phyloP scores from a whole-genome alignment of 345 rosid species.

The Eucalyptus polybractea region DNA sequence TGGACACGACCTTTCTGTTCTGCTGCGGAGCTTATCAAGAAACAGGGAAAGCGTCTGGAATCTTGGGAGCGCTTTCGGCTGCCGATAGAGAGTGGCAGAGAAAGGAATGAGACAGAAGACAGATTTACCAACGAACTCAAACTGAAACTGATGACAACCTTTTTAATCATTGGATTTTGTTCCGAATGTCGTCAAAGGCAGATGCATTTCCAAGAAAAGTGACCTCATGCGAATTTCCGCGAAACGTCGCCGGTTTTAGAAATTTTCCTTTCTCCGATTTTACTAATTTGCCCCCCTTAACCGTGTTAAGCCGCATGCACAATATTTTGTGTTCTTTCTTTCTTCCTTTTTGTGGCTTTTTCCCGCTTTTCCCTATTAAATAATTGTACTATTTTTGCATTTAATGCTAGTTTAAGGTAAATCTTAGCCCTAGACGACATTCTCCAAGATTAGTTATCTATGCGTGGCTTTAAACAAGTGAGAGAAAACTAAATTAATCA shows the following conservation, averaged over 20 bases:
- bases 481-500: background rate
- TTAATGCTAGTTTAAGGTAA: background rate
- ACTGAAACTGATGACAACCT: too few species aligned
- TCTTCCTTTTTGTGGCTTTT: background rate
- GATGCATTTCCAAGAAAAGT: too few species aligned
- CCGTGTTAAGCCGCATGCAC: too few species aligned
- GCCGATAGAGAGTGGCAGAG: background rate
- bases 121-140: background rate
- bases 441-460: background rate
- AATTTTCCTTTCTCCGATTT: too few species aligned
- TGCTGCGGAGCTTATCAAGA: background rate
- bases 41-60: background rate
- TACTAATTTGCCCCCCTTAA: too few species aligned
- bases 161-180: too few species aligned
- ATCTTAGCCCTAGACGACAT: background rate
- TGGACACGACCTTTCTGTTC: background rate
- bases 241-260: too few species aligned
- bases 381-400: background rate
- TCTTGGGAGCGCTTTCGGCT: background rate
- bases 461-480: background rate
- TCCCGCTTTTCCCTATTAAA: background rate
- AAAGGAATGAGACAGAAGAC: background rate
- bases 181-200: rapidly evolving
- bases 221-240: too few species aligned
- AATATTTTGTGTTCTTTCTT: background rate